Conservation (phyloP, 208 protist genomes). For the Crithidia acanthocephali region DNA sequence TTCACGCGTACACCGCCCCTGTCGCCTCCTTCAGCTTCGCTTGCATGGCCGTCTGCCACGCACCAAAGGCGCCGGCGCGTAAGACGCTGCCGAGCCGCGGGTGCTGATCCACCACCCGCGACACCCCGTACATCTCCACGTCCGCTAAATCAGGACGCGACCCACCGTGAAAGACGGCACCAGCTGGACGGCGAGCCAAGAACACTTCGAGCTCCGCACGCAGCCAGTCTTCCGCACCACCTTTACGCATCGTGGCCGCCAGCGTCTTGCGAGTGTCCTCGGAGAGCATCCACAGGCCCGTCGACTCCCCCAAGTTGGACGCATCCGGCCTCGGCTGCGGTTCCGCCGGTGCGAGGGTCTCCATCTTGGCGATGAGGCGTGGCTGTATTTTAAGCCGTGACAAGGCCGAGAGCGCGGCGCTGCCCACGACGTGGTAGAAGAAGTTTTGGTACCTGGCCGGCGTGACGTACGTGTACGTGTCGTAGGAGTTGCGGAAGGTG, state of each 20-base stretch:
- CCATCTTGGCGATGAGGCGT: slow-evolving; percentile 36
- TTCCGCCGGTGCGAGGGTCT: slow-evolving; percentile 4
- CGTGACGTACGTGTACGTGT: slow-evolving; percentile 56
- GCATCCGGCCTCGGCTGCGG: not conserved
- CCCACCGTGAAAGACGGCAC: slow-evolving; percentile 70
- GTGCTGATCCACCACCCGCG: slow-evolving; percentile 61
- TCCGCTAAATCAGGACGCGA: slow-evolving; percentile 71
- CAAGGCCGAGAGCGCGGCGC: slow-evolving; percentile 50
- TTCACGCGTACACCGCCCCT: slow-evolving; percentile 27
- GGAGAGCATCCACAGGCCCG: slow-evolving; percentile 29
- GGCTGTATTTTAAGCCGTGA: slow-evolving; percentile 64
- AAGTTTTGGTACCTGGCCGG: slow-evolving; percentile 60
- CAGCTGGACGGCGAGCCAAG: slow-evolving; percentile 28
- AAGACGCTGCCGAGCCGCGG: slow-evolving; percentile 47
- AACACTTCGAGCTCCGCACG: slow-evolving; percentile 54
- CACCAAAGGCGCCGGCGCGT: slow-evolving; percentile 51
- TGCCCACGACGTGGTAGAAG: slow-evolving; percentile 63
- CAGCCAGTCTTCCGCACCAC: slow-evolving; percentile 47
- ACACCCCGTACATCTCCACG: slow-evolving; percentile 84
- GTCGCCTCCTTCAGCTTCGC: slow-evolving; percentile 33
- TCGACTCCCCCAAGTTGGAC: slow-evolving; percentile 3
- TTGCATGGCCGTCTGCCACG: slow-evolving; percentile 69
- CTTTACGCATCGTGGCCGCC: slow-evolving; percentile 16
- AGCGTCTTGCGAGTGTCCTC: slow-evolving; percentile 6
- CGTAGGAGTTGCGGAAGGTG: slow-evolving; percentile 64